Base-by-base conservation (phyloP, 2,329 filamentous ascomycete species). In the Hypomyces perniciosus region DNA sequence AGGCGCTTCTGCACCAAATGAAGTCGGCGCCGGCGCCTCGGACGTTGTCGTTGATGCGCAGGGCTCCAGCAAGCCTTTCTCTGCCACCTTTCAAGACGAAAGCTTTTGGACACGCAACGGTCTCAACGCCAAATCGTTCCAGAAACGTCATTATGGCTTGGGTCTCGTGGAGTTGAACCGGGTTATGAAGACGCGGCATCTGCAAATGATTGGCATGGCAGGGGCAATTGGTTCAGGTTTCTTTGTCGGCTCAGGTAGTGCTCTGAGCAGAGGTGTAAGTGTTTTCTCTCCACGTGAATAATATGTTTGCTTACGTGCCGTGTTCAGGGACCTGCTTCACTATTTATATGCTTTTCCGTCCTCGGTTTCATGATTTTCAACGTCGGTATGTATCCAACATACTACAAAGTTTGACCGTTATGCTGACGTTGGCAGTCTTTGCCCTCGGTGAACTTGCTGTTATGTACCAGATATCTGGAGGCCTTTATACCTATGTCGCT, bases 281-380 rank as follows among this genome's bases (percentile, higher is more conserved):
- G 6, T 10, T 12, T 5, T 10, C 8, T 20, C 2, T 46, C 12
- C 6, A 9, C 27, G 6, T 8, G 9, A 8, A n/a, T n/a, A n/a
- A n/a, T n/a, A n/a, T n/a, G n/a, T n/a, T n/a, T 31, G 7, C 8
- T 44, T 8, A 20, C 13, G 13, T 9, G 1, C 10, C 9, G 43
- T 40, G 8, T 31, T 9, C 6, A 61, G 59, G 59, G 74, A 4
- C 74, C 74, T 29, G 73, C 61, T 5, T 68, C 70, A 27, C 58
- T 77, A 20, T 59, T 78, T 37, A 67, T 78, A 52, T 74, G 75
- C 61, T 83, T 82, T 64, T 53, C 68, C 41, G 76, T 82, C 54
- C 74, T 80, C 56, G 80, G 80, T 65, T 52, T 79, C 59, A 81
- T 83, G 78, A 77, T 83, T 67, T 78, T 81, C 65, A 78, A 80